These are phyloP conservation scores for Luvunga scandens DNA, from an alignment of 345 rosid genomes.

Conservation along the genomic window DNA sequence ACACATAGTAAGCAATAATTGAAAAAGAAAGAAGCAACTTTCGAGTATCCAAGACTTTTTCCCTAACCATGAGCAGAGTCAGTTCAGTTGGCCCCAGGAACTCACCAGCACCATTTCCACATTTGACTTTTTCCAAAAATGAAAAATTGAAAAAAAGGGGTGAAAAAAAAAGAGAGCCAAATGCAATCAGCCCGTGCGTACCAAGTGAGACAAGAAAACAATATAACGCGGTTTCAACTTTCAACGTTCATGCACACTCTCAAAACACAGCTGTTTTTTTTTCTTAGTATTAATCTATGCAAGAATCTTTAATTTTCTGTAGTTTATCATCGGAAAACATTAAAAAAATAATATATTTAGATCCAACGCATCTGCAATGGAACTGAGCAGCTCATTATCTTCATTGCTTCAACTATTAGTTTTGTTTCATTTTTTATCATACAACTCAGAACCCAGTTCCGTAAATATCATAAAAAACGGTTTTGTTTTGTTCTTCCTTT, in stretches of 20 bases:
- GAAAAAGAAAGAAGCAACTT: no score
- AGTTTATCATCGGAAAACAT: neutral
- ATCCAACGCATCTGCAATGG: conserved; percentile 12
- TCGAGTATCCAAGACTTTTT: no score
- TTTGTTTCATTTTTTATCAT: neutral
- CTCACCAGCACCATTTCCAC: neutral
- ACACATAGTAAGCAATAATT: no score
- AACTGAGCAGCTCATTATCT: neutral
- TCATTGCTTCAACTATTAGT: conserved; percentile 3
- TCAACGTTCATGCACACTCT: conserved; percentile 34
- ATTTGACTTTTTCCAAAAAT: conserved; percentile 27
- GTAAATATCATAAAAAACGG: neutral
- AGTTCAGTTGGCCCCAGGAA: neutral
- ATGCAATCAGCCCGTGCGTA: conserved; percentile 9
- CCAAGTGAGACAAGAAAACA: neutral
- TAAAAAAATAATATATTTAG: conserved; percentile 10
- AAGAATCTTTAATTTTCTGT: neutral
- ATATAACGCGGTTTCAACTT: conserved; percentile 42
- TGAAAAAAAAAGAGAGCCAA: conserved; percentile 10
- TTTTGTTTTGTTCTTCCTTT: neutral
- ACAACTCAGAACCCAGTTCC: conserved; percentile 16
- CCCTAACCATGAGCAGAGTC: neutral
- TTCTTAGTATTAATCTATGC: neutral
- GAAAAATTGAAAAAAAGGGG: neutral
- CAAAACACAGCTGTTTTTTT: conserved; percentile 27